Percentiles rank a stretch among this genome's conserved stretches.
Evolutionary conservation across 1,284 basidiomycete genomes (phyloP).

Genomic region (Flammula alnicola): DNA sequence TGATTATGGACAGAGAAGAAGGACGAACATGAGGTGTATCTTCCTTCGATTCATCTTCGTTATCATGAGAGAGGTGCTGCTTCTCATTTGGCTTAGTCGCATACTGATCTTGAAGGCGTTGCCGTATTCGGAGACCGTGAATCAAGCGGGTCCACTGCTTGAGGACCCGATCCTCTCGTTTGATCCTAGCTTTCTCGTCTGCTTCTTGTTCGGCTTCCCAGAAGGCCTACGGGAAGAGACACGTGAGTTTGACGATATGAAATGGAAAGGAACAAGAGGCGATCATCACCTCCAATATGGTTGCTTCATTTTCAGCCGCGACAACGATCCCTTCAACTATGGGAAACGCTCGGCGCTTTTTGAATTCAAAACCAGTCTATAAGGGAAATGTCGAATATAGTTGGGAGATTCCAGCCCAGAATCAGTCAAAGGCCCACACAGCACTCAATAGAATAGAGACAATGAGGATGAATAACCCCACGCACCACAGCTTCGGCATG

Average conservation of each 20-base stretch:
- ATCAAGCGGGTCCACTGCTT: conserved; percentile 91
- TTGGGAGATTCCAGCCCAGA: conserved; percentile 15
- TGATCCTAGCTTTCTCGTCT: conserved; percentile 76
- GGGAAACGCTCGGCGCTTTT: conserved; percentile 86
- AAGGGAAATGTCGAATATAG: conserved; percentile 3
- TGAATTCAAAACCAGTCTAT: conserved; percentile 95
- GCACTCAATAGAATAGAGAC: neutral
- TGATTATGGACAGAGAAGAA: conserved; percentile 2
- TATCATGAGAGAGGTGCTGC: conserved; percentile 15
- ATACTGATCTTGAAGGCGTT: conserved; percentile 85
- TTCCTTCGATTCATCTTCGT: conserved; percentile 25
- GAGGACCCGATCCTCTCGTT: conserved; percentile 80
- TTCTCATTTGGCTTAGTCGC: conserved; percentile 43
- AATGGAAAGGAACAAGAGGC: conserved; percentile 9
- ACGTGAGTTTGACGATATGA: conserved; percentile 12
- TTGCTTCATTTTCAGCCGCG: conserved; percentile 78
- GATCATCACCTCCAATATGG: conserved; percentile 71
- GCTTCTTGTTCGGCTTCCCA: conserved; percentile 81
- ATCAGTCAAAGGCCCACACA: neutral
- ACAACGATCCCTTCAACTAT: conserved; percentile 88
- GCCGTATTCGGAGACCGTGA: conserved; percentile 85
- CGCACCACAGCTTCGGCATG: conserved; percentile 92
- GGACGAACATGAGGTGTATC: conserved; percentile 15
- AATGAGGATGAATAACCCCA: conserved; percentile 27
- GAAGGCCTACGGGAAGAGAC: conserved; percentile 63